Conservation (phyloP, 2,329 filamentous ascomycete genomes). For the Alternaria viburni region DNA sequence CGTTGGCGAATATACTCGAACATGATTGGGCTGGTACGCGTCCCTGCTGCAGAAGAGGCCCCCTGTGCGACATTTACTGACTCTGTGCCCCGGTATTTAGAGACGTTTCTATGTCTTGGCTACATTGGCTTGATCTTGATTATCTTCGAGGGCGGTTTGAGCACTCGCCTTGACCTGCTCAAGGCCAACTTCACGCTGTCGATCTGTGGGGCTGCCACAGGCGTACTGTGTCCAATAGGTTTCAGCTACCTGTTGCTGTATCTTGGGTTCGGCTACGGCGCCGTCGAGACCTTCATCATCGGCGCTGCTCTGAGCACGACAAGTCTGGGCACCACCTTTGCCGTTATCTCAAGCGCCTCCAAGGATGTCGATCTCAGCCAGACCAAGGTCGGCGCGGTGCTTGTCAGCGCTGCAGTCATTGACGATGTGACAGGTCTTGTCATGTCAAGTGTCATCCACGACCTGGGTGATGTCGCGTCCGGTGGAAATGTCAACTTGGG, state of each 20-base stretch:
- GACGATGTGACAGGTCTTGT: constrained; percentile 56
- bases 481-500: constrained; percentile 20
- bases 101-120: constrained; percentile 52
- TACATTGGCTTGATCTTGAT: constrained; percentile 59
- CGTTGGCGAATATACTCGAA: constrained; percentile 16
- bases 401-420: constrained; percentile 56
- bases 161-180: constrained; percentile 55
- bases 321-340: constrained; percentile 41
- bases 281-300: constrained; percentile 38
- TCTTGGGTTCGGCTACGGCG: constrained; percentile 51
- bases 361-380: constrained; percentile 51
- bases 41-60: background rate
- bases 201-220: constrained; percentile 51
- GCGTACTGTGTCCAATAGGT: constrained; percentile 53
- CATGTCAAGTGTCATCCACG: constrained; percentile 45
- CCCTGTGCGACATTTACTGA: background rate
- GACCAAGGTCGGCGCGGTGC: constrained; percentile 53
- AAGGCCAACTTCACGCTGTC: constrained; percentile 54
- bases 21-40: constrained; percentile 11
- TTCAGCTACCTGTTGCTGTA: constrained; percentile 50
- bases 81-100: background rate
- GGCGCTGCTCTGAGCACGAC: constrained; percentile 37
- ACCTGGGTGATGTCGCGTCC: constrained; percentile 24
- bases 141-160: constrained; percentile 60
- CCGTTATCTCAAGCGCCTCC: constrained; percentile 42